Evolutionary conservation across 768 basidiomycete genomes (phyloP).

Genomic region (Kockovaella imperatae): DNA sequence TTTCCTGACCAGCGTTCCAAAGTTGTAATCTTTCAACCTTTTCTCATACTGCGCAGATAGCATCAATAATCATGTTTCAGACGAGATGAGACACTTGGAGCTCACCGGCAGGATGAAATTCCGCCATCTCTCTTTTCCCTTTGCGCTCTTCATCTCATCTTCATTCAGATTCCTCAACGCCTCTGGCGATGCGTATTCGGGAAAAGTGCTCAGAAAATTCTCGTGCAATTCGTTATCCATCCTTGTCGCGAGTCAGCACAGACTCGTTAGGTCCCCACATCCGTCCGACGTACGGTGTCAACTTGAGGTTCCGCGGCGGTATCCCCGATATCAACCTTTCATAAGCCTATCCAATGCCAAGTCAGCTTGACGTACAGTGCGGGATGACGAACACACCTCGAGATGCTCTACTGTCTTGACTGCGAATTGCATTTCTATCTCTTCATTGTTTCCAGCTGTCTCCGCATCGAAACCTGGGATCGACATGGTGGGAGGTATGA

Average conservation of each 20-base stretch:
- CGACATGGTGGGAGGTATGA: slow-evolving; percentile 14
- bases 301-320: slow-evolving; percentile 61
- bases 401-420: slow-evolving; percentile 96
- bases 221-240: slow-evolving; percentile 86
- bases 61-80: background rate
- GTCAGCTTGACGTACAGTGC: slow-evolving; percentile 1
- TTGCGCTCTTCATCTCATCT: slow-evolving; percentile 79
- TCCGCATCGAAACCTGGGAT: slow-evolving; percentile 70
- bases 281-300: slow-evolving; percentile 62
- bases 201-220: slow-evolving; percentile 67
- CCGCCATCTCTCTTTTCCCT: slow-evolving; percentile 85
- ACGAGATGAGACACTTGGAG: background rate
- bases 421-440: slow-evolving; percentile 98
- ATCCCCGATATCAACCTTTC: slow-evolving; percentile 86
- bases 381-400: slow-evolving; percentile 53
- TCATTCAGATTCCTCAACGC: slow-evolving; percentile 64
- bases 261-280: background rate
- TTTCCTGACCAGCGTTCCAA: slow-evolving; percentile 84
- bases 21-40: slow-evolving; percentile 88
- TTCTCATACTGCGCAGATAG: slow-evolving; percentile 66
- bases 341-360: slow-evolving; percentile 59
- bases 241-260: slow-evolving; percentile 45
- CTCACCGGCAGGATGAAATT: slow-evolving; percentile 60
- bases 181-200: slow-evolving; percentile 54
- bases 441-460: slow-evolving; percentile 81